Percentiles rank a stretch among this genome's conserved stretches.
These are phyloP conservation scores for Ophiostoma novo-ulmi DNA, from an alignment of 2,329 filamentous ascomycete genomes.

Conservation along the genomic window DNA sequence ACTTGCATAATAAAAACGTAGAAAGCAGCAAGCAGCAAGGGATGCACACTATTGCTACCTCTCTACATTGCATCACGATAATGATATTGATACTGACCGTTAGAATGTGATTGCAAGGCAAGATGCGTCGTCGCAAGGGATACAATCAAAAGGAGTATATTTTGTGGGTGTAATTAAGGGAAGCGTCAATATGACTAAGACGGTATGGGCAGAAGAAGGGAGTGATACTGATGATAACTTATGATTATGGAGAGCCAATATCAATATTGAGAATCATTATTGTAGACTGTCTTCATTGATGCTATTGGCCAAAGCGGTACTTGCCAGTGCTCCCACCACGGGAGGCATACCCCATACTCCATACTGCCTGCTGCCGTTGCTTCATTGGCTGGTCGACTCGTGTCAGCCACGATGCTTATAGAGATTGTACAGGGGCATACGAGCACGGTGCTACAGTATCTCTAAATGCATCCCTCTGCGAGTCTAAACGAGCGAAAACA, in stretches of 20 bases:
- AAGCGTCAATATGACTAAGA: not conserved
- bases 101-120: too few relatives aligned
- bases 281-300: not conserved
- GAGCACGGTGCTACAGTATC: not conserved
- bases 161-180: not conserved
- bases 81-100: not conserved
- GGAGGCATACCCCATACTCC: not conserved
- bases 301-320: not conserved
- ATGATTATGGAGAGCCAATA: not conserved
- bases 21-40: too few relatives aligned
- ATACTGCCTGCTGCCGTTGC: not conserved
- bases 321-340: not conserved
- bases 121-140: not conserved
- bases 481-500: not conserved
- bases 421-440: not conserved
- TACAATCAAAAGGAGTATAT: not conserved
- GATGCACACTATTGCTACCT: too few relatives aligned
- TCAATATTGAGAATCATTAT: not conserved
- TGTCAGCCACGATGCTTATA: constrained; percentile 1
- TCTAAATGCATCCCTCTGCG: not conserved
- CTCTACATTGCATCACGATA: not conserved
- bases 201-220: not conserved
- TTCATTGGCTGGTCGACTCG: not conserved
- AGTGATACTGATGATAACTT: too few relatives aligned
- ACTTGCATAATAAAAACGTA: not conserved